Evolutionary conservation across 805 yeast genomes (phyloP).

Genomic region (Nakazawaea laoshanensis): DNA sequence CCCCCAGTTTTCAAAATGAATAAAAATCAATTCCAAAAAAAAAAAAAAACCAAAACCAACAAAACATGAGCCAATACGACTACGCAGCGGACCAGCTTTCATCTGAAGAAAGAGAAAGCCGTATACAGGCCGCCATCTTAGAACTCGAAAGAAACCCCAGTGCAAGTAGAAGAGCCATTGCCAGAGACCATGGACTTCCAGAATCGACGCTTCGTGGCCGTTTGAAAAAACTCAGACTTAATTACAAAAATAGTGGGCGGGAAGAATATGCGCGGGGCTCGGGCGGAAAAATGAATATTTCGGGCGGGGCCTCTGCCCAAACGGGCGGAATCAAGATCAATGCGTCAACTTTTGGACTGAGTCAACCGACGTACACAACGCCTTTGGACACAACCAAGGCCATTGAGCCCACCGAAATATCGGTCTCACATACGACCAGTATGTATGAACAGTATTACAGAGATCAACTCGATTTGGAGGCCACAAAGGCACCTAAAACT

Average conservation of each 20-base stretch:
- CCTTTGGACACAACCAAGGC: background rate
- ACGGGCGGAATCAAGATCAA: too few relatives aligned
- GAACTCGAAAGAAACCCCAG: constrained; percentile 9
- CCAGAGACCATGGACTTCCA: constrained; percentile 9
- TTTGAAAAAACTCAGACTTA: constrained; percentile 7
- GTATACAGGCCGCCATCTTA: constrained; percentile 8
- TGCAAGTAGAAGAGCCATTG: constrained; percentile 10
- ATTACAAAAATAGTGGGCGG: constrained; percentile 7
- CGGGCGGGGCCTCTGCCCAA: too few relatives aligned
- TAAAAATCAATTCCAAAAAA: too few relatives aligned
- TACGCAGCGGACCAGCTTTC: constrained; percentile 5
- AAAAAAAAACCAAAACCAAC: too few relatives aligned
- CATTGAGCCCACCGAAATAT: too few relatives aligned
- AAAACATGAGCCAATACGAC: constrained; percentile 4
- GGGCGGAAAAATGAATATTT: too few relatives aligned
- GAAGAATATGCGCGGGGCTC: background rate
- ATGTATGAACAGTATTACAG: too few relatives aligned
- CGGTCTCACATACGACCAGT: too few relatives aligned
- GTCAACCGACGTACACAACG: too few relatives aligned
- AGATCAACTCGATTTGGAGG: too few relatives aligned
- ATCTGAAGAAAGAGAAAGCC: constrained; percentile 8
- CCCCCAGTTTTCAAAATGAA: too few relatives aligned
- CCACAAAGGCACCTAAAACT: too few relatives aligned
- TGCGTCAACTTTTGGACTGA: background rate
- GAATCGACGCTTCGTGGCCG: constrained; percentile 10